phyloP scores from a whole-genome alignment of 495 filamentous ascomycete species.

The Wilcoxina mikolae region DNA sequence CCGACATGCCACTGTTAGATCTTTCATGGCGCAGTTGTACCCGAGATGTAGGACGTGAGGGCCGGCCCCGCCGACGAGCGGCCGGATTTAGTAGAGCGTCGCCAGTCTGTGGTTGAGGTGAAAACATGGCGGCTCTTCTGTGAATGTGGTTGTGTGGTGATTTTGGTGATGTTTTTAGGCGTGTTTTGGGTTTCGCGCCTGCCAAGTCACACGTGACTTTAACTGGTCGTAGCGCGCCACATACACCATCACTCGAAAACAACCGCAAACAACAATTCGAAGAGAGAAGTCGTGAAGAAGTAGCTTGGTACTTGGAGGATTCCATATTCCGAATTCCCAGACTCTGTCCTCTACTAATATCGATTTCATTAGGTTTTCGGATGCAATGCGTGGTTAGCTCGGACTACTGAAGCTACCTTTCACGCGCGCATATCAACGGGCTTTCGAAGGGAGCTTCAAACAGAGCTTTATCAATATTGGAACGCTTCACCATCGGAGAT shows the following conservation, averaged over 20 bases:
- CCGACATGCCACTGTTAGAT: conserved; percentile 21
- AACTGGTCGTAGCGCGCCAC: not conserved
- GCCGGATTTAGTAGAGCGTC: conserved; percentile 8
- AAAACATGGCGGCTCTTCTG: conserved; percentile 16
- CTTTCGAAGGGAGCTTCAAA: not conserved
- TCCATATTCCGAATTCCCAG: not conserved
- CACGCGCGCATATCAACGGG: not conserved
- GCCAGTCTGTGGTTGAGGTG: conserved; percentile 12
- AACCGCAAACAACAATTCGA: not conserved
- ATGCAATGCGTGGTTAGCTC: not conserved
- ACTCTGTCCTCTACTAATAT: not conserved
- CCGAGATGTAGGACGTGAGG: conserved; percentile 9
- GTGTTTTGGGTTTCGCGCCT: not conserved
- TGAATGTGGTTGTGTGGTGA: not conserved
- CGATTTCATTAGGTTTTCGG: not conserved
- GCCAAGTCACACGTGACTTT: not conserved
- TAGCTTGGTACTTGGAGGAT: not conserved
- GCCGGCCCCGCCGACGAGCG: conserved; percentile 2
- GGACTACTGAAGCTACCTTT: not conserved
- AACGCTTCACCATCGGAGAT: too few relatives aligned
- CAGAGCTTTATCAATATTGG: not conserved
- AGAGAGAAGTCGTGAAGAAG: not conserved
- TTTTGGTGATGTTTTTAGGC: not conserved
- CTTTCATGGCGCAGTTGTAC: conserved; percentile 36
- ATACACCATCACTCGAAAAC: not conserved